Percentiles rank a stretch among this genome's conserved stretches.
Conservation (phyloP, 768 basidiomycete genomes). For the Lactarius hatsudake region DNA sequence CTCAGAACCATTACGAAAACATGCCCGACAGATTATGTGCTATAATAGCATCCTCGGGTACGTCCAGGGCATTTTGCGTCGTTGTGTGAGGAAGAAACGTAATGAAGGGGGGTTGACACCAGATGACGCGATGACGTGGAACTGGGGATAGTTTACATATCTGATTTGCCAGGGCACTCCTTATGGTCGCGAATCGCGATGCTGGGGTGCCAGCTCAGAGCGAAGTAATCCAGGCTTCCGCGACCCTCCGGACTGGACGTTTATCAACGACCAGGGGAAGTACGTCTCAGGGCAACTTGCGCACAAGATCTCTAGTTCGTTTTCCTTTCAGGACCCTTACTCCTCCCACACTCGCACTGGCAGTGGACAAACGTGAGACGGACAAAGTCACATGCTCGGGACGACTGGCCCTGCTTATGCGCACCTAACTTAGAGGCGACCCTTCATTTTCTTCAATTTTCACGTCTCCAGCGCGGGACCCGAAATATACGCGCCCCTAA, state of each 20-base stretch:
- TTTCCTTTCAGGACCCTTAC: neutral
- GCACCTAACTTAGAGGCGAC: neutral
- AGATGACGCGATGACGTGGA: neutral
- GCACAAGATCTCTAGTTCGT: conserved; percentile 11
- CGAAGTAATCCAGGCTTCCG: conserved; percentile 11
- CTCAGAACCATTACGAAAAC: neutral
- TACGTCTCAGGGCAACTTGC: neutral
- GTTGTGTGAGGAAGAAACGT: conserved; percentile 1
- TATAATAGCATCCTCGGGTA: neutral
- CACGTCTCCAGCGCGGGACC: too few species aligned
- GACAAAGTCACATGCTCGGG: too few species aligned
- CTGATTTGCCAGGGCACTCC: neutral
- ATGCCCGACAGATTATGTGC: neutral
- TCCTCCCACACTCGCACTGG: neutral
- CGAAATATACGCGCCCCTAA: too few species aligned
- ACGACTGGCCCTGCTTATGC: neutral
- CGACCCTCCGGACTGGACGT: neutral
- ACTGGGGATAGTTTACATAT: neutral
- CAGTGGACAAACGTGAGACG: neutral
- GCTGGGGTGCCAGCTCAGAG: neutral
- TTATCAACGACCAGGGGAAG: neutral
- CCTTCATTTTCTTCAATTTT: neutral
- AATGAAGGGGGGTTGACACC: neutral
- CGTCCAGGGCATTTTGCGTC: conserved; percentile 5
- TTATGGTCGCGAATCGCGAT: conserved; percentile 7